Evolutionary conservation across 345 rosid genomes (phyloP).

Genomic region (Euphorbia tirucalli): DNA sequence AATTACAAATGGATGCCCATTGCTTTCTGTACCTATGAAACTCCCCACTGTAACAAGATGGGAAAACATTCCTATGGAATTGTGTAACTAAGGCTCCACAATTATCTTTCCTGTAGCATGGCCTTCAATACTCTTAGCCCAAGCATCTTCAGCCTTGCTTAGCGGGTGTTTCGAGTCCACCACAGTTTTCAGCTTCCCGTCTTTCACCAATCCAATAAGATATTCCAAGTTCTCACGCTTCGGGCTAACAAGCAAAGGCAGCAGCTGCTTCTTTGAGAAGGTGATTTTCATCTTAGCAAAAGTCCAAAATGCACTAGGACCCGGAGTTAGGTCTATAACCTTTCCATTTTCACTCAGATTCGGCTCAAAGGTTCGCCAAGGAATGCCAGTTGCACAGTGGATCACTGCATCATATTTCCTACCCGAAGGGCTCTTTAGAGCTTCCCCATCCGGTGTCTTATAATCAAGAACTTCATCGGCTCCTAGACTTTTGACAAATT

Average conservation of each 20-base stretch:
- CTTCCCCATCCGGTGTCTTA: conserved; percentile 15
- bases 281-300: conserved; percentile 19
- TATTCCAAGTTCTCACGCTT: conserved; percentile 9
- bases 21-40: neutral
- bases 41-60: neutral
- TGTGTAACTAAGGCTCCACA: conserved; percentile 15
- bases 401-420: conserved; percentile 30
- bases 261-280: conserved; percentile 25
- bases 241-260: conserved; percentile 5
- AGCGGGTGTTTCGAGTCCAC: conserved; percentile 24
- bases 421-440: conserved; percentile 32
- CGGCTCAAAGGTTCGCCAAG: conserved; percentile 25
- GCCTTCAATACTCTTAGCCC: conserved; percentile 30
- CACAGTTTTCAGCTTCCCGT: conserved; percentile 19
- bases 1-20: too few relatives aligned
- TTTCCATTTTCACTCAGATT: conserved; percentile 28
- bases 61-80: neutral
- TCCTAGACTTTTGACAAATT: neutral
- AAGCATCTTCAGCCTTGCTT: conserved; percentile 28
- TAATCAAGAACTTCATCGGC: neutral
- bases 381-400: conserved; percentile 25
- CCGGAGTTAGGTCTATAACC: conserved; percentile 27
- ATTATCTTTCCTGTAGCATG: conserved; percentile 32
- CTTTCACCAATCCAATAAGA: conserved; percentile 19
- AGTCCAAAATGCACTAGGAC: conserved; percentile 17